These are phyloP conservation scores for Rhododendron ovatum DNA, from an alignment of 148 eudicot genomes.

Conservation along the genomic window DNA sequence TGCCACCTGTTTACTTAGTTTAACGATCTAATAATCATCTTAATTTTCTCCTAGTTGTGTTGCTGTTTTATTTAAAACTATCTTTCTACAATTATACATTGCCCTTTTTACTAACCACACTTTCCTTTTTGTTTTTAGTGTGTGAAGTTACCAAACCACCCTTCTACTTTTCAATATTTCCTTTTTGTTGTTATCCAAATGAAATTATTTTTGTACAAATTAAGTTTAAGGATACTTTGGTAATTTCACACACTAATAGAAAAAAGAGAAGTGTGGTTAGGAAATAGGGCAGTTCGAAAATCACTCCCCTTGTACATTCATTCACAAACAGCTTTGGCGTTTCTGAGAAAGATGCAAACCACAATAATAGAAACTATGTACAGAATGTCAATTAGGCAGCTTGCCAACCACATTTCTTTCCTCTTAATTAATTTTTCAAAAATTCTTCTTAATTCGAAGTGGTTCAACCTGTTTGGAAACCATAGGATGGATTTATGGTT, in stretches of 20 bases:
- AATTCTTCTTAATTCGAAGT: neutral
- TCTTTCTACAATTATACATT: neutral
- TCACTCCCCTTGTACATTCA: neutral
- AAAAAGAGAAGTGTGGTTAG: too few relatives aligned
- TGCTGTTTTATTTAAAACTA: neutral
- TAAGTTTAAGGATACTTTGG: too few relatives aligned
- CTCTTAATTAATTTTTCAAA: neutral
- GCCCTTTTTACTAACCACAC: too few relatives aligned
- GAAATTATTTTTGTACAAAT: too few relatives aligned
- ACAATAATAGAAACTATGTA: neutral
- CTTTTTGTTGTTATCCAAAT: too few relatives aligned
- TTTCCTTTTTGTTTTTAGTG: too few relatives aligned
- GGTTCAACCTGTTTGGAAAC: neutral
- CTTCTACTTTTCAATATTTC: too few relatives aligned
- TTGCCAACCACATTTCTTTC: neutral
- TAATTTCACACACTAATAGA: too few relatives aligned
- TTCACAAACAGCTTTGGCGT: neutral
- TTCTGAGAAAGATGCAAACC: neutral
- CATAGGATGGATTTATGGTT: neutral
- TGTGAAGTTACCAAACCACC: too few relatives aligned
- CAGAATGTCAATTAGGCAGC: neutral
- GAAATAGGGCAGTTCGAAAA: too few relatives aligned
- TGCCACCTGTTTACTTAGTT: neutral
- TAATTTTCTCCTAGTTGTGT: neutral
- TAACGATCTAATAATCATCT: neutral